Evolutionary conservation across 257 asterid genomes (phyloP), one percentile per base, ranked within the genome.

Genomic region (Haberlea rhodopensis): DNA sequence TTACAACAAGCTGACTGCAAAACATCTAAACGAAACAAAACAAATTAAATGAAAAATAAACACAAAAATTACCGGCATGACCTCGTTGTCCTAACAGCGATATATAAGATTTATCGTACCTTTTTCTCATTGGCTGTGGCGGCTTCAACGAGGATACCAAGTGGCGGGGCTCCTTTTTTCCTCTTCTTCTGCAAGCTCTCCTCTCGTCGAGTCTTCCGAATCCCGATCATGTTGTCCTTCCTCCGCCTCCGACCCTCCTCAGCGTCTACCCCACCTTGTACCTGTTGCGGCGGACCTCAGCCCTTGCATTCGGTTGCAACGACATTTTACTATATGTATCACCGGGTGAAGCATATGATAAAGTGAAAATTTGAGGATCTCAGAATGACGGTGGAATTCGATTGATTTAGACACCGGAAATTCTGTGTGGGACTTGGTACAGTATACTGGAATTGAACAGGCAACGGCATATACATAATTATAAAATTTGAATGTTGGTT

Each of bases 171-270:
- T 53, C 89, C 95, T 75, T 86, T 96, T 5, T 96, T 85, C 19
- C 97, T 91, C 87, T 91, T 91, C 84, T 91, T 91, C 77, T 78
- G 95, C 28, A 91, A 84, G 71, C 81, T 88, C 77, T 91, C 97
- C 37, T 91, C 96, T 22, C 97, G 81, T 63, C 82, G 86, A 64
- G 40, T 88, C 87, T 91, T 91, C 23, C 97, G 86, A 71, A 88
- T 83, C 88, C 88, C 97, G 18, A 91, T 94, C 97, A 91, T 78
- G 63, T 91, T 86, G 60, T 88, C 97, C 79, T 88, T 96, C 72
- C 97, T 83, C 58, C 96, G 78, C 18, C 97, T 83, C 21, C 97
- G 81, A 1, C 97, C 96, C 78, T 88, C 96, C 1, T 88, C 97
- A 13, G 96, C 96, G 66, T 88, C 96, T 8, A 91, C 96, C 19